phyloP scores from a whole-genome alignment of 306 rosid genomes.

The Vachellia collinsii region DNA sequence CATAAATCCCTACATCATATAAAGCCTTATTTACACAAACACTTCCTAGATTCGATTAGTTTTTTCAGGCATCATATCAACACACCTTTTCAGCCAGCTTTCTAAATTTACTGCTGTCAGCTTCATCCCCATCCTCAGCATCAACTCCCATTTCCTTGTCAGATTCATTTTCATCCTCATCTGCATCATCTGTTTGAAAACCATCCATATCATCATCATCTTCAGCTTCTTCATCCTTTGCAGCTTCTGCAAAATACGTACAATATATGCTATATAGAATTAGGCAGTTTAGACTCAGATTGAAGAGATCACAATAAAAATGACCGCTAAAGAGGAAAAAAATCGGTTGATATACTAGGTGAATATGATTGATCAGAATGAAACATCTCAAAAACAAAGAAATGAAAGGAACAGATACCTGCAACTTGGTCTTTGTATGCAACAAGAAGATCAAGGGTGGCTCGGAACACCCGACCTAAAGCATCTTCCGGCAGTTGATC shows the following conservation, averaged over 20 bases:
- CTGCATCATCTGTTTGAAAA: conserved; percentile 84
- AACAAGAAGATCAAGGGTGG: conserved; percentile 84
- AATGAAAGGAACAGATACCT: conserved; percentile 50
- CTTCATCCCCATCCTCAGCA: conserved; percentile 85
- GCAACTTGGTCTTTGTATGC: conserved; percentile 97
- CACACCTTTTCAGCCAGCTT: conserved; percentile 91
- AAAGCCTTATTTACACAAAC: background rate
- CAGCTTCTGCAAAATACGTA: conserved; percentile 62
- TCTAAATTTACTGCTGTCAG: conserved; percentile 67
- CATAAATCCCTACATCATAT: background rate
- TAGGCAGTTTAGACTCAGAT: conserved; percentile 15
- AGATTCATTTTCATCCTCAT: conserved; percentile 78
- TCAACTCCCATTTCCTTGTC: conserved; percentile 95
- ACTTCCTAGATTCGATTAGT: background rate
- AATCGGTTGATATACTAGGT: background rate
- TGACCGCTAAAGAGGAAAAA: background rate
- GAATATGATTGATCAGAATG: conserved; percentile 5
- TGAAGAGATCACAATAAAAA: background rate
- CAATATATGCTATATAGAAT: conserved; percentile 17
- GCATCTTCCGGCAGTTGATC: conserved; percentile 83
- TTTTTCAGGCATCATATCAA: conserved; percentile 2
- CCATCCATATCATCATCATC: conserved; percentile 98
- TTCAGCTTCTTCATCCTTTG: conserved; percentile 85
- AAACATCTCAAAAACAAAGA: background rate
- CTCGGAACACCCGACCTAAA: conserved; percentile 83